Percentiles rank a stretch among this genome's conserved stretches.
These are phyloP conservation scores for Vaccinium vitisidaea DNA, from an alignment of 148 eudicot species.

Conservation along the genomic window DNA sequence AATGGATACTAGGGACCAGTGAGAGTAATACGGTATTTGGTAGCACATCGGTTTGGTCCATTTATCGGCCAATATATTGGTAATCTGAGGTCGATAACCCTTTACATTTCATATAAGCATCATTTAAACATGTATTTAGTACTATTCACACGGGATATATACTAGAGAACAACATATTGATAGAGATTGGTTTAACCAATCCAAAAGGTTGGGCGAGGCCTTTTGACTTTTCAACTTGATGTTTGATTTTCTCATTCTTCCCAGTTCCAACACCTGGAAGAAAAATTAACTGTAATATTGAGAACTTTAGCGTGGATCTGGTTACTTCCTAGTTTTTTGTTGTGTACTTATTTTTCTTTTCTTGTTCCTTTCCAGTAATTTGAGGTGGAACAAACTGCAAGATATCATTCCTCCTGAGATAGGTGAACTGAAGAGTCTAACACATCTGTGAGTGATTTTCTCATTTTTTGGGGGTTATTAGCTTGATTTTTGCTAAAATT, in stretches of 20 bases:
- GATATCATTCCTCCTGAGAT: constrained; percentile 91
- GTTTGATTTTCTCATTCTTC: not conserved
- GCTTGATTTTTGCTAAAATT: not conserved
- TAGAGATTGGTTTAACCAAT: not conserved
- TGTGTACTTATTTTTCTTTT: constrained; percentile 8
- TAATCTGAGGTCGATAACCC: not conserved
- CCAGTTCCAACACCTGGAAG: not conserved
- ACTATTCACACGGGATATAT: too few relatives aligned
- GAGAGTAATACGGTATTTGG: not conserved
- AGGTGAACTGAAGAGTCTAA: constrained; percentile 88
- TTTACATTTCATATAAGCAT: not conserved
- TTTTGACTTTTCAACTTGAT: not conserved
- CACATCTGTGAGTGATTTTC: constrained; percentile 76
- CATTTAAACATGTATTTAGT: too few relatives aligned
- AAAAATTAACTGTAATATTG: not conserved
- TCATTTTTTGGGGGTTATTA: constrained; percentile 9
- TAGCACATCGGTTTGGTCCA: not conserved
- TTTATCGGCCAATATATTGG: not conserved
- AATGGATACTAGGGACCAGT: not conserved
- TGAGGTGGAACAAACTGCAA: constrained; percentile 98
- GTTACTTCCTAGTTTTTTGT: not conserved
- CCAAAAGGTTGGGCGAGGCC: not conserved
- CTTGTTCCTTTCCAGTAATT: constrained; percentile 50
- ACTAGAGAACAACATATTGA: not conserved
- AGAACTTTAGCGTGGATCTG: not conserved